Percentiles rank a stretch among this genome's conserved stretches.
phyloP scores from a whole-genome alignment of 75 land plant genomes.

The Cryptomeria japonica region DNA sequence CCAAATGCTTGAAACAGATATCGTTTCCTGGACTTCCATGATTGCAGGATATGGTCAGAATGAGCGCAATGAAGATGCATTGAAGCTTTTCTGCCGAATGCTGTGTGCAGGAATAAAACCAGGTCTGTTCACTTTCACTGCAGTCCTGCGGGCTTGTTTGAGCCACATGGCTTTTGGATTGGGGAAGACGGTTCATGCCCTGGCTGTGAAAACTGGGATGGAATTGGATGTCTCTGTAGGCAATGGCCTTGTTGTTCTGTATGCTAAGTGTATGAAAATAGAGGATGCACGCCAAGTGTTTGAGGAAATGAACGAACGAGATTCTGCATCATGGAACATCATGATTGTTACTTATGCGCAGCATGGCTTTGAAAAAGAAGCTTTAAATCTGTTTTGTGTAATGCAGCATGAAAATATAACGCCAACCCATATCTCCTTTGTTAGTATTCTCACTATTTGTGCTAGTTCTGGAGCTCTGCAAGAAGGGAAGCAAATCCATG shows the following conservation, averaged over 20 bases:
- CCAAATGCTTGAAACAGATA: conserved; percentile 22
- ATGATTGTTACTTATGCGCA: conserved; percentile 36
- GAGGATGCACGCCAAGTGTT: conserved; percentile 41
- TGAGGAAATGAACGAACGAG: conserved; percentile 36
- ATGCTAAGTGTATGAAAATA: conserved; percentile 8
- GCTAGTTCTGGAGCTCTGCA: conserved; percentile 31
- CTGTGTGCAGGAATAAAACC: background rate
- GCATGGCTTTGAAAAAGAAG: conserved; percentile 26
- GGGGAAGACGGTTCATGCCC: conserved; percentile 10
- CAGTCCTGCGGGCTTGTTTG: background rate
- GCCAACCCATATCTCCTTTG: conserved; percentile 51
- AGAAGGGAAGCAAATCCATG: conserved; percentile 56
- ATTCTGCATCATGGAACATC: conserved; percentile 59
- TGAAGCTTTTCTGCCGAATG: conserved; percentile 2
- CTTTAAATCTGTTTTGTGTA: conserved; percentile 28
- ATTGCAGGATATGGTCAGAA: conserved; percentile 12
- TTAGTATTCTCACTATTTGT: conserved; percentile 55
- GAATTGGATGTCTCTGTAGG: conserved; percentile 1
- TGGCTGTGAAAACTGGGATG: conserved; percentile 11
- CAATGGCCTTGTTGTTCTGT: conserved; percentile 16
- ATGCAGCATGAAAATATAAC: conserved; percentile 38
- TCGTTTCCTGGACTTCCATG: conserved; percentile 27
- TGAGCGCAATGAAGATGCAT: conserved; percentile 14
- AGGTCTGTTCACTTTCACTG: background rate
- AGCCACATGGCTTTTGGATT: background rate